Evolutionary conservation across 306 rosid genomes (phyloP).

Genomic region (peach (Prunus persica)): DNA sequence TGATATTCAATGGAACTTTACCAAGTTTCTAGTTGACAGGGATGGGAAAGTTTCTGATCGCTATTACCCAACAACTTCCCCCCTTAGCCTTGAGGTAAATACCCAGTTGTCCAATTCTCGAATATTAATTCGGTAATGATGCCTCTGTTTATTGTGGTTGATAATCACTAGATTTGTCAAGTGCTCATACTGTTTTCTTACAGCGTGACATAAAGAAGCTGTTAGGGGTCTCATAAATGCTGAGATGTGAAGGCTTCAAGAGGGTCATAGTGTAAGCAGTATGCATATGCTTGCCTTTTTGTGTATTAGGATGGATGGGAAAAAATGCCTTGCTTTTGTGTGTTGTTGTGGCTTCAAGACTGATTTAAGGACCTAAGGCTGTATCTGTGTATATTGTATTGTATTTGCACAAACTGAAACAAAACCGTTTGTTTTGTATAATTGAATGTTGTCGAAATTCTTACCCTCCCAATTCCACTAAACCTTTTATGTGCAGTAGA

Average conservation of each 20-base stretch:
- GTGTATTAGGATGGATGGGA: neutral
- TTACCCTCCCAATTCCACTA: no score
- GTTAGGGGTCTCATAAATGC: conserved; percentile 36
- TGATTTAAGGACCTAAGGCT: no score
- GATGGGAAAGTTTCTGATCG: conserved; percentile 67
- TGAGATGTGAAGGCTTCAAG: conserved; percentile 1
- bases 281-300: neutral
- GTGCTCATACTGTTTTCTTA: neutral
- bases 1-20: conserved; percentile 82
- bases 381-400: no score
- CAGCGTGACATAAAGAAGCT: conserved; percentile 64
- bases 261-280: neutral
- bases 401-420: no score
- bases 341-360: neutral
- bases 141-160: neutral
- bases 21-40: conserved; percentile 66
- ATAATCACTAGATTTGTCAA: neutral
- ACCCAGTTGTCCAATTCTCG: neutral
- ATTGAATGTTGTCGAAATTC: no score
- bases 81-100: conserved; percentile 71
- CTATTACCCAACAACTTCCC: conserved; percentile 73
- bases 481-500: no score
- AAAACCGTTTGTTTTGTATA: no score
- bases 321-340: neutral
- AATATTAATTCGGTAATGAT: neutral